Conservation (phyloP, 148 eudicot genomes). For the Silene uniflora region DNA sequence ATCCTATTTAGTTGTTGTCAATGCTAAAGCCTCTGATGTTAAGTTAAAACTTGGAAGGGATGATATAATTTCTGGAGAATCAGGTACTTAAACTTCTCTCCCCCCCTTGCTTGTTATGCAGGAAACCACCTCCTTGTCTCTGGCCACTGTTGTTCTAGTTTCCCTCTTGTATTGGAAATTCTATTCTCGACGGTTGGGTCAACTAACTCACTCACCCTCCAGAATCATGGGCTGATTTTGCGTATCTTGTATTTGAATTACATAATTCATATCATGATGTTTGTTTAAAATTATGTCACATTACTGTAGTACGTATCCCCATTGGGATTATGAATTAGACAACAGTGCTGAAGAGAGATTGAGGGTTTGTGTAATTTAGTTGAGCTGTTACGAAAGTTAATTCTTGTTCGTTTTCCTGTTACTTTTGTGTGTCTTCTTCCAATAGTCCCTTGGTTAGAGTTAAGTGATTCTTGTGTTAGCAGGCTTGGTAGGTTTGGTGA, state of each 20-base stretch:
- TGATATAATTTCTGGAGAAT: slow-evolving; percentile 24
- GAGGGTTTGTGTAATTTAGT: neutral
- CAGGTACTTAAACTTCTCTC: slow-evolving; percentile 36
- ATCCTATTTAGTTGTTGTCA: slow-evolving; percentile 39
- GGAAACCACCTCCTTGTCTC: neutral
- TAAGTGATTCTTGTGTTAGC: neutral
- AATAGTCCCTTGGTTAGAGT: neutral
- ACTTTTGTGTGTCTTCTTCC: neutral
- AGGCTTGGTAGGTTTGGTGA: neutral
- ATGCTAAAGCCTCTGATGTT: slow-evolving; percentile 35
- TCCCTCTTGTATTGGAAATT: neutral
- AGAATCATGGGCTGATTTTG: no score
- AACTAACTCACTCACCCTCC: no score
- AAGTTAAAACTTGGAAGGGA: slow-evolving; percentile 32
- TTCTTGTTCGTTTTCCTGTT: slow-evolving; percentile 1
- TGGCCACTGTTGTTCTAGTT: neutral
- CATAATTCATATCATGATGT: no score
- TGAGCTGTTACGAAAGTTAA: neutral
- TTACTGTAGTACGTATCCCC: no score
- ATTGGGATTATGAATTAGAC: neutral
- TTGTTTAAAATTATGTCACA: neutral
- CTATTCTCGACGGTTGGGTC: no score
- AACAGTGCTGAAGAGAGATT: neutral
- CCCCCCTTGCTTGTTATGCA: neutral
- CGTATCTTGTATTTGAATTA: no score